A percentile compares a stretch with the other conserved stretches of the same genome.
Conservation (phyloP, 106 monocot genomes). For the Hemerocallis citrina region DNA sequence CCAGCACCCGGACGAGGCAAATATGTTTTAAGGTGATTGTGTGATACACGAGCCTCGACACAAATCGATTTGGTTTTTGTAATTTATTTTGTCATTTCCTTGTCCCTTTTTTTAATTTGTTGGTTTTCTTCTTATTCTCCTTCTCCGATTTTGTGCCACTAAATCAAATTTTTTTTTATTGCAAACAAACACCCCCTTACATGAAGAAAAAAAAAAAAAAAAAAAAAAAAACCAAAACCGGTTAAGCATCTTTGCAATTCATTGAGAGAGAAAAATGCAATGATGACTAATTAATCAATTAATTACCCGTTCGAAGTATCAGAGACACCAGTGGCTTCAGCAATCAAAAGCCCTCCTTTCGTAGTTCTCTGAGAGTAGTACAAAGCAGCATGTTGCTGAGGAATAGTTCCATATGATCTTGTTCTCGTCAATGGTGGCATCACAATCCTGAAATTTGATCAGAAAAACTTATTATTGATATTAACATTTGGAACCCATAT, state of each 20-base stretch:
- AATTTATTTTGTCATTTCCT: no score
- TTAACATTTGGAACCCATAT: no score
- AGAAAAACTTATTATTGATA: no score
- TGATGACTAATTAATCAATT: background rate
- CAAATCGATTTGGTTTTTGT: no score
- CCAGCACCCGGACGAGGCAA: no score
- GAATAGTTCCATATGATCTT: conserved; percentile 44
- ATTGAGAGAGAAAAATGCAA: background rate
- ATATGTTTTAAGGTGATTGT: no score
- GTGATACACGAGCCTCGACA: no score
- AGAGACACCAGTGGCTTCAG: conserved; percentile 41
- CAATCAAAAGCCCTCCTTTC: conserved; percentile 43
- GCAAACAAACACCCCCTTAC: background rate
- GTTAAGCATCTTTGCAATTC: no score
- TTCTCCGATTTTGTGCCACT: no score
- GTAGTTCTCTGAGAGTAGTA: conserved; percentile 60
- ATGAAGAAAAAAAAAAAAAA: background rate
- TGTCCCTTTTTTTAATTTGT: no score
- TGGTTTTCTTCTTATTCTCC: no score
- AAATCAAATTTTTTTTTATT: no score
- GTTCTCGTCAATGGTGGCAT: conserved; percentile 29
- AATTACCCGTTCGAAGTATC: conserved; percentile 45
- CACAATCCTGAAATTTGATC: background rate
- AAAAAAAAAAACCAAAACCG: background rate
- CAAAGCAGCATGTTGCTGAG: conserved; percentile 39